Conservation (phyloP, 345 rosid species). For the Hypericum androsaemum region DNA sequence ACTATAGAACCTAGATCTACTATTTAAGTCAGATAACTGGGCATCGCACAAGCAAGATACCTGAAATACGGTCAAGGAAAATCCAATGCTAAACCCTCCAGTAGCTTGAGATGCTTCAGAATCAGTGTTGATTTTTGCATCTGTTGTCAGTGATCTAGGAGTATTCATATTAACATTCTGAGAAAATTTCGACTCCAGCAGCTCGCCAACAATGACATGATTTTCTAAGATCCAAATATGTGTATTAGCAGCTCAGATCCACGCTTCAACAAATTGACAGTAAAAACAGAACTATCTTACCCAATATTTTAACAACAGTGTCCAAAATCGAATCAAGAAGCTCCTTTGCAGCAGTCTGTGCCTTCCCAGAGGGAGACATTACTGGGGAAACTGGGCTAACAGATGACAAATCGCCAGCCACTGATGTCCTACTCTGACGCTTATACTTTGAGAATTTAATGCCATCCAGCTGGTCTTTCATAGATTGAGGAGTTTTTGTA, state of each 20-base stretch:
- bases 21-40: too few relatives aligned
- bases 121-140: constrained; percentile 59
- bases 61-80: constrained; percentile 94
- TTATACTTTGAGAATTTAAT: constrained; percentile 60
- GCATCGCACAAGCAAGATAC: constrained; percentile 19
- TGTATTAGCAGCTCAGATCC: neutral
- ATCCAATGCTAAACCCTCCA: constrained; percentile 91
- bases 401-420: constrained; percentile 57
- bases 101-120: constrained; percentile 75
- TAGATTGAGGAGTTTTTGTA: constrained; percentile 34
- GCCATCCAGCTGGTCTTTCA: constrained; percentile 62
- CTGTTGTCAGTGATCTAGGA: constrained; percentile 52
- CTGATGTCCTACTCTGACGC: constrained; percentile 65
- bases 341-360: constrained; percentile 79
- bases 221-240: constrained; percentile 42
- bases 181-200: constrained; percentile 64
- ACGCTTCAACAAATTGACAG: neutral
- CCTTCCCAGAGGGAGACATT: constrained; percentile 96
- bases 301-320: constrained; percentile 70
- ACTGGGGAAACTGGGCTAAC: constrained; percentile 93
- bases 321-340: constrained; percentile 91
- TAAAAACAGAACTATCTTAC: constrained; percentile 33
- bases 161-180: constrained; percentile 52
- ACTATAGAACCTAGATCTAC: too few relatives aligned
- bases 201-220: constrained; percentile 89